phyloP scores from a whole-genome alignment of 2,329 filamentous ascomycete species.

The Aspergillus bombycis region DNA sequence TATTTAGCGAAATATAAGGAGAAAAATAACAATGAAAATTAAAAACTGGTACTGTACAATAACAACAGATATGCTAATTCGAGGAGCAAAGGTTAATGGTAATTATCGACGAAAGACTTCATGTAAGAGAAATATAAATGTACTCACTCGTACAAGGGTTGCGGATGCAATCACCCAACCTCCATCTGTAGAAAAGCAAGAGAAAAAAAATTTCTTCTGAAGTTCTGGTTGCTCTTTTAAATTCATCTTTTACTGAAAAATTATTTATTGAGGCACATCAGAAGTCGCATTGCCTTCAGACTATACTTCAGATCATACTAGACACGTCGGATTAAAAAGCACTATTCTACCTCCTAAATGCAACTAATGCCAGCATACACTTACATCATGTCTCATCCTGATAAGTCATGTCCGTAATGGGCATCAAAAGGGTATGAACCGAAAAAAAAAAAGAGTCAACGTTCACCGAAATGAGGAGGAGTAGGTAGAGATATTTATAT shows the following conservation, averaged over 20 bases:
- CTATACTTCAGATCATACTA: background rate
- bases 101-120: too few species aligned
- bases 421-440: background rate
- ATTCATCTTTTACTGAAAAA: background rate
- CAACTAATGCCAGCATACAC: slow-evolving; percentile 1
- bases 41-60: too few species aligned
- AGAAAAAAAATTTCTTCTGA: too few species aligned
- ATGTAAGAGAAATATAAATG: too few species aligned
- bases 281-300: background rate
- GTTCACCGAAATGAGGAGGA: background rate
- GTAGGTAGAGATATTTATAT: background rate
- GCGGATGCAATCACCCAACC: too few species aligned
- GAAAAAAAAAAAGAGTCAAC: background rate
- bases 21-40: too few species aligned
- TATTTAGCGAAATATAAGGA: too few species aligned
- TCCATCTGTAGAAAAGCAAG: too few species aligned
- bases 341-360: background rate
- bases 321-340: background rate
- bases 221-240: background rate
- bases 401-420: background rate
- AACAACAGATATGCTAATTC: too few species aligned
- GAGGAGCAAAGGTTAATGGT: too few species aligned
- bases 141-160: too few species aligned
- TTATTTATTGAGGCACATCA: background rate
- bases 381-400: slow-evolving; percentile 4